Evolutionary conservation across 805 yeast genomes (phyloP).

Genomic region (Kuraishia borneana): DNA sequence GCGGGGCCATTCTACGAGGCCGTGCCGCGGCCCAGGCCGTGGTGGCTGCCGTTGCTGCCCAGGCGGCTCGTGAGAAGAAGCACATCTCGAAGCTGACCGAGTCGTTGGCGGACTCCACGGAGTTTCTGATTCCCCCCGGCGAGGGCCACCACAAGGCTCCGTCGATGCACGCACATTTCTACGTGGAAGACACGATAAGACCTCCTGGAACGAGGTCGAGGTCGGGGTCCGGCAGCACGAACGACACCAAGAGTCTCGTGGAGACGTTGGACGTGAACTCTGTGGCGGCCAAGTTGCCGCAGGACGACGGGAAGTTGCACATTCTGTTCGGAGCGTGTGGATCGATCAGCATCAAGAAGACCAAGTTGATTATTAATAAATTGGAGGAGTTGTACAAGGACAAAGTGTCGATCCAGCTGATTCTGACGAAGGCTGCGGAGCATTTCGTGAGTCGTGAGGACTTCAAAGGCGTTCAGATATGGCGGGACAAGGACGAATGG

Average conservation of each 20-base stretch:
- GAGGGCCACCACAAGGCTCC: constrained; percentile 37
- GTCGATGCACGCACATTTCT: constrained; percentile 73
- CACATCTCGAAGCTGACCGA: constrained; percentile 14
- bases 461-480: constrained; percentile 34
- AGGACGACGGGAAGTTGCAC: constrained; percentile 45
- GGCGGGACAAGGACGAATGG: constrained; percentile 56
- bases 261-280: constrained; percentile 5
- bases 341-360: constrained; percentile 39
- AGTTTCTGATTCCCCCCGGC: not conserved
- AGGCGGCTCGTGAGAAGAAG: constrained; percentile 15
- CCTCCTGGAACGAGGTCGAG: constrained; percentile 26
- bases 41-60: constrained; percentile 27
- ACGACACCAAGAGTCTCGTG: constrained; percentile 11
- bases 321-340: constrained; percentile 50
- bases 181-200: constrained; percentile 55
- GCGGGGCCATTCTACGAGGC: constrained; percentile 31
- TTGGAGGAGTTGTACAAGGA: constrained; percentile 41
- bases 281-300: constrained; percentile 27
- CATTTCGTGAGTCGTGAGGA: constrained; percentile 38
- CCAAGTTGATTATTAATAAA: constrained; percentile 39
- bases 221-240: constrained; percentile 19
- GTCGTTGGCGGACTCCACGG: constrained; percentile 7
- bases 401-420: constrained; percentile 39
- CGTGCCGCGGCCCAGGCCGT: constrained; percentile 25
- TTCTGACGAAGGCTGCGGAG: constrained; percentile 42